phyloP scores from a whole-genome alignment of 768 basidiomycete genomes.

The Tulasnella sp. region DNA sequence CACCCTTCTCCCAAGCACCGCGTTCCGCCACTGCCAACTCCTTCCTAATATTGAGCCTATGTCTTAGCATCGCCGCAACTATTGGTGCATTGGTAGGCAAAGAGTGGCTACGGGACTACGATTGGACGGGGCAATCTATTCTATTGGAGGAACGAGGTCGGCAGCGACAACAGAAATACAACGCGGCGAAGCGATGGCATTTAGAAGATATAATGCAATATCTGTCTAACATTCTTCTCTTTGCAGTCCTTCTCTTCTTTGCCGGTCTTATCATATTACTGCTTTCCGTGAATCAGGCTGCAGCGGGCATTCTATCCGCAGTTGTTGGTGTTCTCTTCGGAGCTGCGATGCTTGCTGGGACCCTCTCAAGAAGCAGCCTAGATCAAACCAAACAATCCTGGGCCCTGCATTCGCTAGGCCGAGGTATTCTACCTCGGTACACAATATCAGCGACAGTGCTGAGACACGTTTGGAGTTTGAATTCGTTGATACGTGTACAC shows the following conservation, averaged over 20 bases:
- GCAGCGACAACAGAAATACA: neutral
- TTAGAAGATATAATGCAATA: neutral
- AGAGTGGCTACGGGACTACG: conserved; percentile 20
- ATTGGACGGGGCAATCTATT: neutral
- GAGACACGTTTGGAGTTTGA: too few species aligned
- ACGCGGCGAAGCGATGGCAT: neutral
- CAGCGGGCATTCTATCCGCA: neutral
- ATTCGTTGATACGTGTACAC: too few species aligned
- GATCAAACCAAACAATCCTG: too few species aligned
- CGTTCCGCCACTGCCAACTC: neutral
- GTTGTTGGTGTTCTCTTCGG: neutral
- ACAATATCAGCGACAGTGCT: too few species aligned
- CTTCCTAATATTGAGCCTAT: conserved; percentile 16
- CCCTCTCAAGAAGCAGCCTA: neutral
- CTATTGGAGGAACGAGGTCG: neutral
- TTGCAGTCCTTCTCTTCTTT: conserved; percentile 17
- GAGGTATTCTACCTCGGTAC: too few species aligned
- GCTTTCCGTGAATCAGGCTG: neutral
- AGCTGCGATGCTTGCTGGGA: neutral
- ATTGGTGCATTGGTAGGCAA: conserved; percentile 22
- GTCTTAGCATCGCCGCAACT: conserved; percentile 1
- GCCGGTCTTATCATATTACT: neutral
- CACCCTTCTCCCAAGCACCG: neutral
- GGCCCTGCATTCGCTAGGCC: too few species aligned
- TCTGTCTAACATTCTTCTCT: conserved; percentile 12